Percentiles rank a stretch among this genome's conserved stretches.
Evolutionary conservation across 2,329 filamentous ascomycete species (phyloP).

Genomic region (Epichloe gansuensis): DNA sequence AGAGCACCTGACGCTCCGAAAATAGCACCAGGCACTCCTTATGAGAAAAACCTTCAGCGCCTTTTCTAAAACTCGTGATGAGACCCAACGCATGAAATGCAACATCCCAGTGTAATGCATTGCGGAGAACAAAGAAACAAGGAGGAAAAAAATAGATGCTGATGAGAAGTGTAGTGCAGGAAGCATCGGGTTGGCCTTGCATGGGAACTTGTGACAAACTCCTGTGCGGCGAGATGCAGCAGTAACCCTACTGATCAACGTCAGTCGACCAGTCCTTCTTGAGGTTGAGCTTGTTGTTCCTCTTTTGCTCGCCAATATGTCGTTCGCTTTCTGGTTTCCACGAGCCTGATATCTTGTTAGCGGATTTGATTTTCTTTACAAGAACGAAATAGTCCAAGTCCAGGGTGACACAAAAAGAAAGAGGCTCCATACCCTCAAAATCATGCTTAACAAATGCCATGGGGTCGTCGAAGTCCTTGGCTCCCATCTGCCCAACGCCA

Average conservation of each 20-base stretch:
- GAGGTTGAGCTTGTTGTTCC: background rate
- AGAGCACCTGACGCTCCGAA: background rate
- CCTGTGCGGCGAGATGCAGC: background rate
- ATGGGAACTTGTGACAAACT: background rate
- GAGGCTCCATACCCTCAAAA: slow-evolving; percentile 65
- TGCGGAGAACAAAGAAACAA: background rate
- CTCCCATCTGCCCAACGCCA: slow-evolving; percentile 85
- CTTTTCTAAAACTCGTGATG: background rate
- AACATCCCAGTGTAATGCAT: background rate
- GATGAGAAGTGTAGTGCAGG: background rate
- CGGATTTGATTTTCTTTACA: slow-evolving; percentile 8
- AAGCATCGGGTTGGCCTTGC: background rate
- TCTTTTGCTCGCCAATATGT: slow-evolving; percentile 46
- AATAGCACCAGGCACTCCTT: background rate
- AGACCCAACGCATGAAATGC: background rate
- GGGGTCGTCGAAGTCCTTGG: slow-evolving; percentile 75
- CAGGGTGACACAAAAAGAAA: background rate
- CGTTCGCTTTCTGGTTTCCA: slow-evolving; percentile 66
- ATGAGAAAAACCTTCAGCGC: background rate
- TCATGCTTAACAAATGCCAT: slow-evolving; percentile 97
- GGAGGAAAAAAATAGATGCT: background rate
- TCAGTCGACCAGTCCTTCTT: background rate
- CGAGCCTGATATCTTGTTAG: slow-evolving; percentile 37
- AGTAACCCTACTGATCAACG: too few relatives aligned
- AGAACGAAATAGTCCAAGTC: background rate